These are phyloP conservation scores for Venturiaceae sp. DNA, from an alignment of 2,329 filamentous ascomycete genomes.

Conservation along the genomic window DNA sequence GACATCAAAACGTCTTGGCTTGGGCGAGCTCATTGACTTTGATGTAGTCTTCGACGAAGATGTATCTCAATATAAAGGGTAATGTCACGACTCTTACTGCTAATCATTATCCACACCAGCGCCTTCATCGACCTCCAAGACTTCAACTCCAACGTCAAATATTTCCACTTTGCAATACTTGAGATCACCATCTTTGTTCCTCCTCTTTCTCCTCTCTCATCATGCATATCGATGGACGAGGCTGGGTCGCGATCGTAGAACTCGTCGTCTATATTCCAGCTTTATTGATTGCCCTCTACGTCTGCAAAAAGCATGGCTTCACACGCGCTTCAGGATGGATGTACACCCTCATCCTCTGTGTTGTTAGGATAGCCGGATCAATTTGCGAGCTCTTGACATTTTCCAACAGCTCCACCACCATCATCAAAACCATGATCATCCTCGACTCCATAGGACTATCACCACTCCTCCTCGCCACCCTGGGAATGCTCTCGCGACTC, in stretches of 20 bases:
- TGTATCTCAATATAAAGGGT: no score
- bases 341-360: conserved; percentile 42
- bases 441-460: conserved; percentile 40
- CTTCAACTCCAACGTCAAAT: no score
- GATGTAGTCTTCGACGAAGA: no score
- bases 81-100: no score
- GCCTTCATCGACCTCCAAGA: no score
- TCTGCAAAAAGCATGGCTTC: conserved; percentile 28
- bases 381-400: conserved; percentile 41
- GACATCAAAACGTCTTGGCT: no score
- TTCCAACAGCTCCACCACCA: conserved; percentile 25
- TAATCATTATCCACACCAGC: no score
- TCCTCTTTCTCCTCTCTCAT: no score
- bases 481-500: conserved; percentile 33
- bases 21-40: no score
- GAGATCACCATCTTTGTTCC: no score
- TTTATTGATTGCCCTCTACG: conserved; percentile 17
- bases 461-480: conserved; percentile 35
- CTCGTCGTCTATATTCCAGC: conserved; percentile 27
- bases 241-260: conserved; percentile 17
- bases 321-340: conserved; percentile 40
- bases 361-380: conserved; percentile 42
- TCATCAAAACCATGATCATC: conserved; percentile 31
- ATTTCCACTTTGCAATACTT: no score
- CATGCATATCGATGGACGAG: conserved; percentile 12